Conservation (phyloP, 176 grass and related monocot genomes). For the Avena eriantha region DNA sequence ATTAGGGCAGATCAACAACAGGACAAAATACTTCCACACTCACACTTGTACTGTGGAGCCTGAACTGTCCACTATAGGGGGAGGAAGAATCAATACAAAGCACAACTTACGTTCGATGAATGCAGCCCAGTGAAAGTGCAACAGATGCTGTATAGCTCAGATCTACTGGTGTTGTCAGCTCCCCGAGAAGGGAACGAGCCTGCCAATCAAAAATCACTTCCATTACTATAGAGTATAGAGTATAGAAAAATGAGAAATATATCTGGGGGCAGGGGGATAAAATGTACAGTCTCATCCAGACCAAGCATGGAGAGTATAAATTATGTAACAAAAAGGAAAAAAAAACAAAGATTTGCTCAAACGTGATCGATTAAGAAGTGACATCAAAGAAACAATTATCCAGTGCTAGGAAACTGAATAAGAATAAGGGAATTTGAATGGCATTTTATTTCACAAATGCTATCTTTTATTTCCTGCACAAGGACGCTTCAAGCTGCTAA, state of each 20-base stretch:
- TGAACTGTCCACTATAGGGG: conserved; percentile 1
- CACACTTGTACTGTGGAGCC: conserved; percentile 16
- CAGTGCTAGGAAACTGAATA: neutral
- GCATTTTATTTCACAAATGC: conserved; percentile 12
- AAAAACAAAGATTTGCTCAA: neutral
- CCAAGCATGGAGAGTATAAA: conserved; percentile 1
- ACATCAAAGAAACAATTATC: neutral
- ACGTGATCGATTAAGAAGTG: neutral
- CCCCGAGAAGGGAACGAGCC: conserved; percentile 91
- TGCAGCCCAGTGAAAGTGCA: conserved; percentile 92
- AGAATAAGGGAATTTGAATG: neutral
- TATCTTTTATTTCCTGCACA: conserved; percentile 1
- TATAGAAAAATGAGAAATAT: conserved; percentile 25
- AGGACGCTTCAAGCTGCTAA: neutral
- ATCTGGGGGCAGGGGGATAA: neutral
- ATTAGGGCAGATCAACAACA: neutral
- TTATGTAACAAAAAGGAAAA: neutral
- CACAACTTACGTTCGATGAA: conserved; percentile 72
- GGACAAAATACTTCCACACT: neutral
- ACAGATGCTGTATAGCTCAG: conserved; percentile 72
- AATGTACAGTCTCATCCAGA: conserved; percentile 24
- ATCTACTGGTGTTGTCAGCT: conserved; percentile 72
- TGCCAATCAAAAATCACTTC: conserved; percentile 56
- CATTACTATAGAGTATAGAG: conserved; percentile 25
- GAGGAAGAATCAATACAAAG: conserved; percentile 31